A percentile compares a stretch with the other conserved stretches of the same genome.
Evolutionary conservation across 768 basidiomycete genomes (phyloP).

Genomic region (Rickenella mellea): DNA sequence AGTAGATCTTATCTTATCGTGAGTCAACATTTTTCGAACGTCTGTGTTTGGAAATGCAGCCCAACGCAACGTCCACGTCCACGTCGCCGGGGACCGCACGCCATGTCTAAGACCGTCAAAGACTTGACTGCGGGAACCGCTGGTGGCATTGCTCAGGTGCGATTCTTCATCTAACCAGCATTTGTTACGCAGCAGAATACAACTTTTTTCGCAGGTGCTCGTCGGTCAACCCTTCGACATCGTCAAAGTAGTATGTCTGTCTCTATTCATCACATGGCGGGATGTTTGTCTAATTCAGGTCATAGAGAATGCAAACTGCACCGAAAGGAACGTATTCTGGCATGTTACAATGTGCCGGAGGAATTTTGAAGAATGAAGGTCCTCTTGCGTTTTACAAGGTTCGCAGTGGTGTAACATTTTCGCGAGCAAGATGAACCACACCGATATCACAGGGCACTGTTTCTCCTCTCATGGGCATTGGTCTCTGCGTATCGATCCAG

Average conservation of each 20-base stretch:
- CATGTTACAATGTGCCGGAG: slow-evolving; percentile 85
- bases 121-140: slow-evolving; percentile 84
- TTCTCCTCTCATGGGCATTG: slow-evolving; percentile 85
- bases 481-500: slow-evolving; percentile 92
- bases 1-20: no score
- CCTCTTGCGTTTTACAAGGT: slow-evolving; percentile 96
- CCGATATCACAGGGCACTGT: slow-evolving; percentile 61
- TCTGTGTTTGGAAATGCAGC: no score
- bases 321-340: slow-evolving; percentile 82
- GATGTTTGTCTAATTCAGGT: slow-evolving; percentile 2
- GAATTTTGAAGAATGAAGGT: slow-evolving; percentile 84
- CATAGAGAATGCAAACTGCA: slow-evolving; percentile 88
- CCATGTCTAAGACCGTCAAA: slow-evolving; percentile 59
- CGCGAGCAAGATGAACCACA: slow-evolving; percentile 3
- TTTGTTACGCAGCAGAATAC: not conserved
- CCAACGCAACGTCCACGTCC: no score
- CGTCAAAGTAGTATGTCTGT: slow-evolving; percentile 79
- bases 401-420: slow-evolving; percentile 2
- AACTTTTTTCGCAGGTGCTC: slow-evolving; percentile 44
- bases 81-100: slow-evolving; percentile 1
- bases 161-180: slow-evolving; percentile 1
- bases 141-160: slow-evolving; percentile 84
- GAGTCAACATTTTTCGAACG: no score
- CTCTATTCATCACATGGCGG: not conserved
- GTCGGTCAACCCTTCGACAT: slow-evolving; percentile 96